Base-by-base conservation (phyloP, 208 protist species). In the Leishmania amazonensis region DNA sequence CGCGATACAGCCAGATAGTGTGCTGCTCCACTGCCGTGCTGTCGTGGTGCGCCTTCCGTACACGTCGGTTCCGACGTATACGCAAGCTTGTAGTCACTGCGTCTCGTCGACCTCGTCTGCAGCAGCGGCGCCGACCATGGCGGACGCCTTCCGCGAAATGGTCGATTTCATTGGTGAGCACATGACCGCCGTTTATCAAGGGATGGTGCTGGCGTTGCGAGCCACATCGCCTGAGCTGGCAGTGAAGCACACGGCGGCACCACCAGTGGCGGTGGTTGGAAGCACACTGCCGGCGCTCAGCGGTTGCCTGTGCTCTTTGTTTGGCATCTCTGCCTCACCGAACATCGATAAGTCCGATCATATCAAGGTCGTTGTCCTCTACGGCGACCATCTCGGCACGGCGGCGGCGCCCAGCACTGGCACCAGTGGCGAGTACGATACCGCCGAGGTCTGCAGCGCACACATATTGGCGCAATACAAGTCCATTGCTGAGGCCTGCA, bases 31-130 rank as follows among this genome's bases (percentile, higher is more conserved):
- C 42, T 81, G 84, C 38, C 65, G 70, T 62, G 81, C 84, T 8
- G 72, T 95, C 11, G 83, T 97, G 21, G 91, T 95, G 47, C 85
- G 89, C 31, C 80, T 97, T 45, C 93, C 93, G 47, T 95, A 91
- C 84, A 68, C 78, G 0, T 71, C 58, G 5, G 75, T 93, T 2
- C 90, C 90, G 6, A 81, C 68, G 21, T 75, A 87, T 58, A 42
- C 49, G 19, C 70, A 85, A 3, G 70, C 78, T 1, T 51, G 28
- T n/a, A 54, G 40, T 35, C 28, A 9, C 53, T 24, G 38, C 42
- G 17, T 42, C 24, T 42, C 47, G 19, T 47, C 57, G 40, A 70
- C 70, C 45, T 28, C 51, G 47, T 21, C 80, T 40, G n/a, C n/a
- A 28, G 42, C n/a, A 1, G 53, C 51, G n/a, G 49, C 72, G 19